Evolutionary conservation across 345 rosid species (phyloP).

Genomic region (Brassica cretica): DNA sequence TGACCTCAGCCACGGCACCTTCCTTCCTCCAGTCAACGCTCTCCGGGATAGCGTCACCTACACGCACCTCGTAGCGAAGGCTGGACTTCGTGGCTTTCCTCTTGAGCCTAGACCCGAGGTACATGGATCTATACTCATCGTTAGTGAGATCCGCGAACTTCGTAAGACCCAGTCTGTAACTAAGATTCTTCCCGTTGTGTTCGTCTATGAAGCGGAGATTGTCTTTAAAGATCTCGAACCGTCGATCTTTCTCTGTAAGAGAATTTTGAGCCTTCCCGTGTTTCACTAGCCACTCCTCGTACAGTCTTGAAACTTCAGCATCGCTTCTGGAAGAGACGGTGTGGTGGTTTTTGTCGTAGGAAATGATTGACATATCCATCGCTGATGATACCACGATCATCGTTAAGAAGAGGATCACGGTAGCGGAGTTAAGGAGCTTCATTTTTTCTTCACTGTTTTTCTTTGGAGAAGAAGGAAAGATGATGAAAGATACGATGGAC

Average conservation of each 20-base stretch:
- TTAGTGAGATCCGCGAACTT: slow-evolving; percentile 87
- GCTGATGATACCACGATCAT: slow-evolving; percentile 57
- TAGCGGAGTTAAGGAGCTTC: slow-evolving; percentile 41
- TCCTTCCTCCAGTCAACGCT: slow-evolving; percentile 75
- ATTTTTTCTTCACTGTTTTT: slow-evolving; percentile 32
- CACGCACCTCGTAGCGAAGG: slow-evolving; percentile 54
- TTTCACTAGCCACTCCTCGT: slow-evolving; percentile 73
- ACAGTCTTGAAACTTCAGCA: slow-evolving; percentile 59
- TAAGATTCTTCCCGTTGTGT: slow-evolving; percentile 61
- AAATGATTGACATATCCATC: slow-evolving; percentile 74
- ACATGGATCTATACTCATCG: slow-evolving; percentile 83
- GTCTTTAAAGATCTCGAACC: slow-evolving; percentile 77
- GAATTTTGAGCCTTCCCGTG: slow-evolving; percentile 72
- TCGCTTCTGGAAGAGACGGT: slow-evolving; percentile 40
- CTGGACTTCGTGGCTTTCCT: slow-evolving; percentile 45
- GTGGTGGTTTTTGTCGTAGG: slow-evolving; percentile 57
- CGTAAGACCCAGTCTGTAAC: slow-evolving; percentile 68
- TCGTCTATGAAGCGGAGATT: slow-evolving; percentile 80
- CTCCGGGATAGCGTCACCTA: slow-evolving; percentile 65
- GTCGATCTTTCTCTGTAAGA: slow-evolving; percentile 66
- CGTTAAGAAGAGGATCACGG: slow-evolving; percentile 41
- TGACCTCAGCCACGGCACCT: slow-evolving; percentile 76
- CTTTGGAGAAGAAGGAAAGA: slow-evolving; percentile 24
- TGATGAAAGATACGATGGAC: slow-evolving; percentile 24
- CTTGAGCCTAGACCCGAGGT: slow-evolving; percentile 52